Conservation (phyloP, 441 rosid genomes). For the Populus hybrid region DNA sequence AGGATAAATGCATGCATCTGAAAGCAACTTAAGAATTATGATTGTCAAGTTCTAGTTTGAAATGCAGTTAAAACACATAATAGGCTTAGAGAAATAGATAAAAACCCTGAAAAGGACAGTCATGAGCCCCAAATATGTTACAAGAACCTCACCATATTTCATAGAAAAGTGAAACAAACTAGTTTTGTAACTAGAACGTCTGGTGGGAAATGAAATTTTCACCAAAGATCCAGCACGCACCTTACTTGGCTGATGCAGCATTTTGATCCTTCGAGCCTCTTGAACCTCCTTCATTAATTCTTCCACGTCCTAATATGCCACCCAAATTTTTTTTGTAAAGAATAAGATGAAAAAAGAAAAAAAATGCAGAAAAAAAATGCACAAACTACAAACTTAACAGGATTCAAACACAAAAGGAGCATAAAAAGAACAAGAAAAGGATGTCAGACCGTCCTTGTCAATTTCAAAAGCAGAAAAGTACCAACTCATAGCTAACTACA, state of each 20-base stretch:
- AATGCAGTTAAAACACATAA: neutral
- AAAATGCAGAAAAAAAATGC: conserved; percentile 4
- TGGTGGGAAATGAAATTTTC: neutral
- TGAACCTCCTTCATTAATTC: conserved; percentile 97
- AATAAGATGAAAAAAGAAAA: neutral
- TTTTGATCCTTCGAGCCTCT: conserved; percentile 96
- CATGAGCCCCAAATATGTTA: neutral
- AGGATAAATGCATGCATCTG: neutral
- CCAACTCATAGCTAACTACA: neutral
- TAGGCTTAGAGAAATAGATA: neutral
- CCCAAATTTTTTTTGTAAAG: neutral
- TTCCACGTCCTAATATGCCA: conserved; percentile 66
- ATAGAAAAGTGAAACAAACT: neutral
- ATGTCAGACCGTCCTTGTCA: neutral
- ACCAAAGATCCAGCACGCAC: conserved; percentile 29
- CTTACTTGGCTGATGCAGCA: conserved; percentile 99
- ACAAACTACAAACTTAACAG: conserved; percentile 6
- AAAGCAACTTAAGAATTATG: neutral
- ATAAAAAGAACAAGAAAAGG: neutral
- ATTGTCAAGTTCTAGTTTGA: neutral
- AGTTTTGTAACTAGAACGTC: neutral
- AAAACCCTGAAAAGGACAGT: neutral
- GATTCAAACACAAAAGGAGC: neutral
- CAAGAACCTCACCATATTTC: neutral
- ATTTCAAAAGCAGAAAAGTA: neutral